Evolutionary conservation across 2,329 filamentous ascomycete species (phyloP).

Genomic region (Rutstroemia sp.): DNA sequence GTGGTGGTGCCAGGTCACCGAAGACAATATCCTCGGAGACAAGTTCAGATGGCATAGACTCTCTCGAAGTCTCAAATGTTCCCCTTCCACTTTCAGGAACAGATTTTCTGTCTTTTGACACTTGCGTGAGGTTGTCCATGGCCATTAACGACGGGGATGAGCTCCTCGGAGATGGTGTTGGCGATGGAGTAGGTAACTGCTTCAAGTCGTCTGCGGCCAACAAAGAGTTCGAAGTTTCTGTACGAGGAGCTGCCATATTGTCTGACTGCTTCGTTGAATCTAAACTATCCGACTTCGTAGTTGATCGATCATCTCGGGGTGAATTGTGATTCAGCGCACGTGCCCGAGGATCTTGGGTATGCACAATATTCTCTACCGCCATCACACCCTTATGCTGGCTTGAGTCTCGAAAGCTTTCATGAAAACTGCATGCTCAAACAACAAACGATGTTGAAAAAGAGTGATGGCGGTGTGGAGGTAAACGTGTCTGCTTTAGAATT

Average conservation of each 20-base stretch:
- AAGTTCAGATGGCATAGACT: background rate
- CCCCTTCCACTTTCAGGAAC: conserved; percentile 2
- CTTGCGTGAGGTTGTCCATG: conserved; percentile 9
- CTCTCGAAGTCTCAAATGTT: background rate
- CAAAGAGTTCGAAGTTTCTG: background rate
- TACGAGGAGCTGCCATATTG: background rate
- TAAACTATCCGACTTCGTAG: background rate
- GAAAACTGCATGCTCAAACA: no score
- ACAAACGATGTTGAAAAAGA: no score
- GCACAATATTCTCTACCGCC: conserved; percentile 7
- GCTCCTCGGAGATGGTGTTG: conserved; percentile 22
- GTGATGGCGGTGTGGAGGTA: no score
- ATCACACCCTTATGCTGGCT: background rate
- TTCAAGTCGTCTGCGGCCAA: background rate
- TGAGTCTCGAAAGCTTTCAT: no score
- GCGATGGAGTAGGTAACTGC: conserved; percentile 25
- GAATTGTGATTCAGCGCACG: background rate
- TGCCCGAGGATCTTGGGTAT: background rate
- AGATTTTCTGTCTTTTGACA: no score
- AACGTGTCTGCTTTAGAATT: no score
- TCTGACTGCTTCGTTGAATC: background rate
- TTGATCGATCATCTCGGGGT: background rate
- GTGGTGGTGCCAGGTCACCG: conserved; percentile 12
- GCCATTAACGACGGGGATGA: conserved; percentile 17
- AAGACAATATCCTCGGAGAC: background rate